Evolutionary conservation across 2,329 filamentous ascomycete species (phyloP).

Genomic region (Tetracladium maxilliforme): DNA sequence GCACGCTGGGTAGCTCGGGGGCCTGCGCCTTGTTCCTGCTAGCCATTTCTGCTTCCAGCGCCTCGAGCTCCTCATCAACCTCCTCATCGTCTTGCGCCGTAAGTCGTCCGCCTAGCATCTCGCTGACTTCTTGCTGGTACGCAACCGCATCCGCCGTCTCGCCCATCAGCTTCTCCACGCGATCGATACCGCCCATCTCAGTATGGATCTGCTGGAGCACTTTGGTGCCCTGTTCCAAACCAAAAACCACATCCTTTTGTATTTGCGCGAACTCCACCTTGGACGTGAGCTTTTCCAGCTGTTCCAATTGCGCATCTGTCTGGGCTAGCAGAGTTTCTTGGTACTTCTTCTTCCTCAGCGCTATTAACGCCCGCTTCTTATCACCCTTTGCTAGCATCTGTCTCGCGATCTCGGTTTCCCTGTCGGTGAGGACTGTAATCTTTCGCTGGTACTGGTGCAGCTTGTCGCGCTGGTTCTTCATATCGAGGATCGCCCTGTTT

Average conservation of each 20-base stretch:
- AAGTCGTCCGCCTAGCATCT: conserved; percentile 78
- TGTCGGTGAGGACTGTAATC: conserved; percentile 71
- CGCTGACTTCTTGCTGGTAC: conserved; percentile 87
- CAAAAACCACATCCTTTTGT: conserved; percentile 91
- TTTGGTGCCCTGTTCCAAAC: conserved; percentile 77
- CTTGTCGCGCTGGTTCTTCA: conserved; percentile 95
- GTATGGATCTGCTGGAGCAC: conserved; percentile 84
- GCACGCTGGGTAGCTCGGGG: conserved; percentile 11
- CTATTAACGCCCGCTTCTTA: conserved; percentile 69
- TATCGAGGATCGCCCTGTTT: conserved; percentile 80
- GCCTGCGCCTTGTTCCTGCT: conserved; percentile 8
- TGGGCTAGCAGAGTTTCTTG: conserved; percentile 80
- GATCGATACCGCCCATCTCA: conserved; percentile 91
- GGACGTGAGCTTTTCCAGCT: conserved; percentile 75
- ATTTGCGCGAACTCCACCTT: conserved; percentile 93
- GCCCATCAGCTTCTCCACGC: conserved; percentile 89
- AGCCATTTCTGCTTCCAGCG: conserved; percentile 52
- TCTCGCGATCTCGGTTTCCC: conserved; percentile 75
- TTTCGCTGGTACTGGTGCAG: conserved; percentile 91
- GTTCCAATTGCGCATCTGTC: conserved; percentile 86
- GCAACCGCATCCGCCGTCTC: conserved; percentile 81
- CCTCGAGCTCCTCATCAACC: conserved; percentile 87
- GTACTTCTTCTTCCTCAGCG: conserved; percentile 90
- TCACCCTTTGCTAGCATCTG: conserved; percentile 71
- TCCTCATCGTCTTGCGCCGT: conserved; percentile 94